phyloP scores from a whole-genome alignment of 768 basidiomycete species.

The Pseudohyphozyma bogoriensis region DNA sequence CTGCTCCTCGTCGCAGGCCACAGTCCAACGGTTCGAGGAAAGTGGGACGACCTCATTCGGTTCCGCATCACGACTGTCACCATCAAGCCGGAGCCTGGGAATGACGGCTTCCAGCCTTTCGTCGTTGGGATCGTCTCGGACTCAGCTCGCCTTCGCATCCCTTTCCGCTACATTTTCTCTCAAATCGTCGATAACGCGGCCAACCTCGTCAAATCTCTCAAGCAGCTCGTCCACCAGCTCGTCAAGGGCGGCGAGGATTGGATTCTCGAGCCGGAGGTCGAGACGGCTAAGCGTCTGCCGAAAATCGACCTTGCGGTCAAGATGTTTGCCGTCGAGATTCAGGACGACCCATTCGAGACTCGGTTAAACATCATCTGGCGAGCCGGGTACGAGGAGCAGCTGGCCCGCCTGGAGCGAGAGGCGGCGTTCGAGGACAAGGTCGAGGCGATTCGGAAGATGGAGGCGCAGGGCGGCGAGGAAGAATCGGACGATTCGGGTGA shows the following conservation, averaged over 20 bases:
- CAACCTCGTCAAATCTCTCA: constrained; percentile 60
- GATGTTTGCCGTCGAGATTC: constrained; percentile 62
- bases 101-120: constrained; percentile 18
- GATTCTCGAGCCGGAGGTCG: constrained; percentile 56
- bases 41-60: constrained; percentile 66
- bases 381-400: constrained; percentile 61
- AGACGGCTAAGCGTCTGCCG: constrained; percentile 63
- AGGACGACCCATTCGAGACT: constrained; percentile 75
- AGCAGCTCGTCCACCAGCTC: constrained; percentile 56
- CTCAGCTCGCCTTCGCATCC: constrained; percentile 64
- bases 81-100: constrained; percentile 32
- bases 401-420: constrained; percentile 60
- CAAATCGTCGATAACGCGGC: constrained; percentile 63
- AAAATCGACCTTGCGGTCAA: constrained; percentile 51
- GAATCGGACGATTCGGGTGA: background rate
- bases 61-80: constrained; percentile 43
- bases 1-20: constrained; percentile 48
- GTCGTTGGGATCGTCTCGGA: constrained; percentile 50
- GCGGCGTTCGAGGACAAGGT: constrained; percentile 72
- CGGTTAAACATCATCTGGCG: constrained; percentile 63
- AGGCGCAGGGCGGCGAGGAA: constrained; percentile 3
- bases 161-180: constrained; percentile 63
- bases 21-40: constrained; percentile 42
- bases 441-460: constrained; percentile 47
- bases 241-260: constrained; percentile 46